phyloP scores from a whole-genome alignment of 805 yeast species.

The Pichia gijzeniarum region DNA sequence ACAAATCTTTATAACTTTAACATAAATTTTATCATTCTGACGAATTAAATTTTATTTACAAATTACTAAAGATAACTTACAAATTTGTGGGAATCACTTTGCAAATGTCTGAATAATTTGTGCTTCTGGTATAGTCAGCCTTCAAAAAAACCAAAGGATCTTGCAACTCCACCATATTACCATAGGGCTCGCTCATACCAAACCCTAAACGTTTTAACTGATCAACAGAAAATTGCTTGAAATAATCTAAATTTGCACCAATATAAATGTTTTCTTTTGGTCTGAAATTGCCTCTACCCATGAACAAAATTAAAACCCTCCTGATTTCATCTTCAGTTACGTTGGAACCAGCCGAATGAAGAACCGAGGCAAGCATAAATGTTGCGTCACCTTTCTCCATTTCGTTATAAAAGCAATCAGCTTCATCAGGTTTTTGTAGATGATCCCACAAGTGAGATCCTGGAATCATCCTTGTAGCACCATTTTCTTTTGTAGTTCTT shows the following conservation, averaged over 20 bases:
- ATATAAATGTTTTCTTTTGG: slow-evolving; percentile 29
- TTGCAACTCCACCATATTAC: slow-evolving; percentile 16
- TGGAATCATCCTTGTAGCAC: slow-evolving; percentile 29
- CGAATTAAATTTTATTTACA: background rate
- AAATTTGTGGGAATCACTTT: background rate
- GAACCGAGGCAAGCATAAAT: slow-evolving; percentile 27
- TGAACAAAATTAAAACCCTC: slow-evolving; percentile 24
- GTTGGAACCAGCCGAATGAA: slow-evolving; percentile 30
- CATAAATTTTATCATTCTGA: too few relatives aligned
- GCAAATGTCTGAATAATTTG: slow-evolving; percentile 8
- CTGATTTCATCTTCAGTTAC: slow-evolving; percentile 23
- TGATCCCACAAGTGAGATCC: slow-evolving; percentile 29
- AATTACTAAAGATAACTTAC: background rate
- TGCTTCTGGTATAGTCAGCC: slow-evolving; percentile 9
- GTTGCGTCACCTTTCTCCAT: slow-evolving; percentile 29
- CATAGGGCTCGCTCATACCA: slow-evolving; percentile 18
- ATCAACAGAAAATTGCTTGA: slow-evolving; percentile 16
- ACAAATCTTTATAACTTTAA: too few relatives aligned
- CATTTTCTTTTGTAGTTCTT: slow-evolving; percentile 25
- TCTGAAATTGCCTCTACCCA: slow-evolving; percentile 25
- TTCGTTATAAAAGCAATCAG: slow-evolving; percentile 23
- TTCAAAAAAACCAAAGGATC: slow-evolving; percentile 15
- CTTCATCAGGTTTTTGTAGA: slow-evolving; percentile 19
- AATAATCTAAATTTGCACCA: slow-evolving; percentile 22
- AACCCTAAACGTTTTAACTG: slow-evolving; percentile 19